Base-by-base conservation (phyloP, 495 filamentous ascomycete genomes). In the Lasiosphaeriaceae sp. region DNA sequence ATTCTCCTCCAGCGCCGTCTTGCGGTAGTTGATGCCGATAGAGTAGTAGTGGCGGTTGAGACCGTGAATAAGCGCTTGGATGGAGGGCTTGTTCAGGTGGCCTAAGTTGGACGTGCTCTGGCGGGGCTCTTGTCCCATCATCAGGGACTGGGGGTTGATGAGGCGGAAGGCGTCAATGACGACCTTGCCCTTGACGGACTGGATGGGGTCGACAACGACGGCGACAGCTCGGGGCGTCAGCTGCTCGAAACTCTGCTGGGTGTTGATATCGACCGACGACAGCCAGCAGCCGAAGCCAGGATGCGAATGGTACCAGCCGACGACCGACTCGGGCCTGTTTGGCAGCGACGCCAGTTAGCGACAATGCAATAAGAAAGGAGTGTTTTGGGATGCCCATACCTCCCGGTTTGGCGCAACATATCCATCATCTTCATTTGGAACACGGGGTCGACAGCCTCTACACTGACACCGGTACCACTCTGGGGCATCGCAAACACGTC, bases 361-460 rank as follows among this genome's bases (percentile, higher is more conserved):
- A 31, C 4, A 31, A 31, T 31, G 26, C 26, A 31, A 31, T 3
- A 31, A 31, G 9, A 9, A 9, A 31, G 4, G 26, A 31, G 4
- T 4, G 22, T 47, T 47, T n/a, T 14, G 7, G 35, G 19, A 2
- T 23, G 11, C 6, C 53, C 87, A 58, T 81, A 96, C 92, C 92
- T 83, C 73, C 93, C 94, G 16, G 94, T 98, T 78, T 98, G 94
- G 65, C 88, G 82, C 61, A 98, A 80, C 92, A 97, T 97, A 71
- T 98, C 94, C 95, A 98, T 97, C 94, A 98, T 98, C 79, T 96
- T 97, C 61, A 88, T 95, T 77, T 98, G 94, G 71, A 98, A 98
- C 14, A 97, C 95, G 22, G 91, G 89, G 71, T 98, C 94, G 59
- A 98, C 95, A 47, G 94, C 94, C 71, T 98, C 94, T 61, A 98